phyloP scores from a whole-genome alignment of 768 basidiomycete species.

The Boletus rubescentipes region DNA sequence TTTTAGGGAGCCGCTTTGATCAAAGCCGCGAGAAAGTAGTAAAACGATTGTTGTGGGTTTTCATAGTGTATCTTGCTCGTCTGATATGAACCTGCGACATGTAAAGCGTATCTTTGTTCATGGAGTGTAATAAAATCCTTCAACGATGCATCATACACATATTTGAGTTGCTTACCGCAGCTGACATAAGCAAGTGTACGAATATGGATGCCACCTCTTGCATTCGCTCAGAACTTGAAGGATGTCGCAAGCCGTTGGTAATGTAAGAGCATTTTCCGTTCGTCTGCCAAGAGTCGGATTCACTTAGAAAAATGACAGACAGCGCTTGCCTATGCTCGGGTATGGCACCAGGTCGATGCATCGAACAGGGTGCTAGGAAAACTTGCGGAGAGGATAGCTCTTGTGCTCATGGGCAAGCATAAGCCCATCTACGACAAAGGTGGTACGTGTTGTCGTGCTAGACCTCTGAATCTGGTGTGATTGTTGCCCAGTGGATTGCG shows the following conservation, averaged over 20 bases:
- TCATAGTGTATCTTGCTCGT: too few relatives aligned
- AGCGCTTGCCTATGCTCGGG: conserved; percentile 90
- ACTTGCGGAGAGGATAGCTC: conserved; percentile 90
- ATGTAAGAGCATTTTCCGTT: conserved; percentile 48
- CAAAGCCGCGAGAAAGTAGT: background rate
- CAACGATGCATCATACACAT: too few relatives aligned
- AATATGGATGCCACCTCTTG: background rate
- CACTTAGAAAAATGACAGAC: conserved; percentile 53
- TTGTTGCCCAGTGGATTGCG: conserved; percentile 77
- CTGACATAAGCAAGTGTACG: background rate
- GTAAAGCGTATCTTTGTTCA: too few relatives aligned
- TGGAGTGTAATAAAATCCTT: too few relatives aligned
- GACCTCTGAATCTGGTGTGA: background rate
- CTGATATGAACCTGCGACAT: too few relatives aligned
- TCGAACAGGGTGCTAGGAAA: conserved; percentile 90
- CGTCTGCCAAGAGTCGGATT: background rate
- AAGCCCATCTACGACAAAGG: conserved; percentile 96
- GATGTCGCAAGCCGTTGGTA: conserved; percentile 85
- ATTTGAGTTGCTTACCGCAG: too few relatives aligned
- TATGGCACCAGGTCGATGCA: conserved; percentile 96
- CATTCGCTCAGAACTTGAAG: background rate
- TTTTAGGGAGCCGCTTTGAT: conserved; percentile 14
- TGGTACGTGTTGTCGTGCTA: conserved; percentile 46
- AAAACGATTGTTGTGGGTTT: background rate
- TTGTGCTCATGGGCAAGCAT: conserved; percentile 98